Base-by-base conservation (phyloP, 2,329 filamentous ascomycete species). In the Volutella citrinella region DNA sequence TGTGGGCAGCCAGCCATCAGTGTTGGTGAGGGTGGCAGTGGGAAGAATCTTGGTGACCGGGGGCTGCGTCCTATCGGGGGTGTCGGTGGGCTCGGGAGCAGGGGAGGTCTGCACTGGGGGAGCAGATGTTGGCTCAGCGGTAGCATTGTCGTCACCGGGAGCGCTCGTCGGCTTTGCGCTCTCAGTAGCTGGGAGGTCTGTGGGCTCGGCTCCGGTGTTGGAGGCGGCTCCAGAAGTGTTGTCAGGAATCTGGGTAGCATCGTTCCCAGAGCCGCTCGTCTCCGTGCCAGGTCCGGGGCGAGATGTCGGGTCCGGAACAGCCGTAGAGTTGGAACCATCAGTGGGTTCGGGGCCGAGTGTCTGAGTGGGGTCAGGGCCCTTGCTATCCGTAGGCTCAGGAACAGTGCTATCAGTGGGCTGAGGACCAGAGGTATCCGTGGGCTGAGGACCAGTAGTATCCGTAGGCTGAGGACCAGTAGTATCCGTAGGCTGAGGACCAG, bases 1-100 rank as follows among this genome's bases (percentile, higher is more conserved):
- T 1, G 78, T 74, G 0, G 79, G 77, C 16, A 84, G 59, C 64
- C 70, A 73, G 26, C 65, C 61, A 15, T 65, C 57, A 1, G 68
- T 62, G 36, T 65, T 60, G 3, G 62, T 63, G 33, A 69, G 61
- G 3, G 69, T 68, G 30, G 63, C 65, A 17, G 64, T 69, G 7
- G 64, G 54, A 19, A 60, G 49, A 42, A 69, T 55, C 51, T 62
- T 69, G 5, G 68, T 72, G 18, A 63, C 42, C 13, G 47, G 49
- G 17, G 48, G 43, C 13, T 23, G 40, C 22, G 43, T 31, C 12
- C 48, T 56, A 13, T 49, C 44, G 15, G 38, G 29, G 10, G 45
- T 25, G 10, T 23, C 16, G 18, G 40, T 32, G 16, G 28, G 28
- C 29, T 39, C 28, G 2, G 36, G 11, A 2, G 37, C 11, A 11